A percentile compares a stretch with the other conserved stretches of the same genome.
Evolutionary conservation across 2,329 filamentous ascomycete species (phyloP).

Genomic region (Sporothrix schenckii): DNA sequence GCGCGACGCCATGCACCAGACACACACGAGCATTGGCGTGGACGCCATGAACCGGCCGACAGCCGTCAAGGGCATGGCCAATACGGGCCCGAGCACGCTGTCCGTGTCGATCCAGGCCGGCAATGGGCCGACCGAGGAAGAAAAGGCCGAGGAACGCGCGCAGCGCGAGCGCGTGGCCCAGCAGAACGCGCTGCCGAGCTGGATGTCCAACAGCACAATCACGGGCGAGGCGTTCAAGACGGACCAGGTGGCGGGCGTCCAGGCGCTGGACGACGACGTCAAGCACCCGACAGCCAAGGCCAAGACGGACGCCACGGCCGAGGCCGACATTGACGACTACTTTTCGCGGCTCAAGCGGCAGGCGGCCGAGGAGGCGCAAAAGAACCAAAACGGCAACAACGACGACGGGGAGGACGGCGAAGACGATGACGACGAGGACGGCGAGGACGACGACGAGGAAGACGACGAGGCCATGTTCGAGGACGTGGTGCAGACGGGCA

Average conservation of each 20-base stretch:
- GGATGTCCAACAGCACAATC: slow-evolving; percentile 73
- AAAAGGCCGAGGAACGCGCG: slow-evolving; percentile 66
- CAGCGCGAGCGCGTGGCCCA: slow-evolving; percentile 66
- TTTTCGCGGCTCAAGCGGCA: slow-evolving; percentile 69
- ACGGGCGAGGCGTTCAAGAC: slow-evolving; percentile 63
- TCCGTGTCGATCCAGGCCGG: slow-evolving; percentile 69
- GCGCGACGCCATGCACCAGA: slow-evolving; percentile 69
- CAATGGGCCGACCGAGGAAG: slow-evolving; percentile 67
- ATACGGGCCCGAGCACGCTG: slow-evolving; percentile 69
- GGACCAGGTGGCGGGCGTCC: slow-evolving; percentile 41
- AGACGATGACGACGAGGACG: slow-evolving; percentile 53
- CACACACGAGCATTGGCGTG: slow-evolving; percentile 61
- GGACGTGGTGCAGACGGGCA: slow-evolving; percentile 51
- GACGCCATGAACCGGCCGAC: slow-evolving; percentile 62
- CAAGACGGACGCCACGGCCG: slow-evolving; percentile 53
- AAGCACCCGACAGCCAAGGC: slow-evolving; percentile 51
- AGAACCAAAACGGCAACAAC: slow-evolving; percentile 50
- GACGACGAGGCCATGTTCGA: slow-evolving; percentile 45
- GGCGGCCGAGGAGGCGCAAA: slow-evolving; percentile 55
- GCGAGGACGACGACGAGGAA: slow-evolving; percentile 51
- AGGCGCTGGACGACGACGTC: slow-evolving; percentile 47
- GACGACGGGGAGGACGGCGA: slow-evolving; percentile 52
- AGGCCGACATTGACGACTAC: slow-evolving; percentile 65
- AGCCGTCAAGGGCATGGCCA: slow-evolving; percentile 69
- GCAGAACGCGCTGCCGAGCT: slow-evolving; percentile 70